phyloP scores from a whole-genome alignment of 495 filamentous ascomycete genomes.

The Xylaria acuta region DNA sequence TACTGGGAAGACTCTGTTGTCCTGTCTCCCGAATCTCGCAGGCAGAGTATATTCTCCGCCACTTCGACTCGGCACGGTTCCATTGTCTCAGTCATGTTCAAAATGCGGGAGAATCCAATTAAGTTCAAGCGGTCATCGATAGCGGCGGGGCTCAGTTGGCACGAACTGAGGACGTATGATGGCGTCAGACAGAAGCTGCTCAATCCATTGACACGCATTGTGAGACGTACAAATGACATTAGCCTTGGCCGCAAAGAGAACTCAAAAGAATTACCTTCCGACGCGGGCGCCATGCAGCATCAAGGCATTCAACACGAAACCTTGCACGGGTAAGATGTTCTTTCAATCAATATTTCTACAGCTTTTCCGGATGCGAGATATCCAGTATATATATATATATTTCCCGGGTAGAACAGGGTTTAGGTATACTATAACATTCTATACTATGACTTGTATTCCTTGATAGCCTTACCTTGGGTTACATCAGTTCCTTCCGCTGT shows the following conservation, averaged over 20 bases:
- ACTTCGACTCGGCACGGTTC: neutral
- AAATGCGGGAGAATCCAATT: too few species aligned
- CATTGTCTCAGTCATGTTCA: neutral
- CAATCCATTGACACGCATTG: neutral
- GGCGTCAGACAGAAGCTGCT: neutral
- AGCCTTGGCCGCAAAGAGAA: neutral
- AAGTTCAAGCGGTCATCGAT: neutral
- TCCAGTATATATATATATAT: too few species aligned
- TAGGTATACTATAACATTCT: too few species aligned
- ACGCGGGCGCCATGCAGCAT: neutral
- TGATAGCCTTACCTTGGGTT: too few species aligned
- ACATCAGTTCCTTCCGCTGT: too few species aligned
- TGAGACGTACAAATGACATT: neutral
- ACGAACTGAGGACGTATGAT: neutral
- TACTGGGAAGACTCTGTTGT: neutral
- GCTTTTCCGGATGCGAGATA: too few species aligned
- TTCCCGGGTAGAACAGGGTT: too few species aligned
- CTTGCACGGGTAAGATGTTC: too few species aligned
- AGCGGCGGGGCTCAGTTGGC: neutral
- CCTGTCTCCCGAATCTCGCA: neutral
- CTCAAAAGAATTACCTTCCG: neutral
- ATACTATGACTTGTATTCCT: too few species aligned
- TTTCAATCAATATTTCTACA: too few species aligned
- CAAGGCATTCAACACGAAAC: too few species aligned
- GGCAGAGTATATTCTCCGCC: neutral